Evolutionary conservation across 2,329 filamentous ascomycete species (phyloP).

Genomic region (Aureobasidium uvarum): DNA sequence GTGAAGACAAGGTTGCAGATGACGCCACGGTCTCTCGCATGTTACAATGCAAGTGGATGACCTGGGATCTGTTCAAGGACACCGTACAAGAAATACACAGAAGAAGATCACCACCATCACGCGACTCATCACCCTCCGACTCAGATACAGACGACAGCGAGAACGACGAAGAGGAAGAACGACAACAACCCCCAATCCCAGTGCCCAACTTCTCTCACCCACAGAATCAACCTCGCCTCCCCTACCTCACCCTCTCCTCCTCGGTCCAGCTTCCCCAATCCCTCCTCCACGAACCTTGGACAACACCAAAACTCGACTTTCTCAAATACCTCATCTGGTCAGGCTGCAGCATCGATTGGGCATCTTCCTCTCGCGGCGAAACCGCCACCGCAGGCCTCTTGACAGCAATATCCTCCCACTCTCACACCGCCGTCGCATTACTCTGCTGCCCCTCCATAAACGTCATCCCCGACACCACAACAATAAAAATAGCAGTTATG

Average conservation of each 20-base stretch:
- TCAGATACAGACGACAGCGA: slow-evolving; percentile 5
- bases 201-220: slow-evolving; percentile 27
- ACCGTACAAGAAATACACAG: slow-evolving; percentile 27
- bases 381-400: slow-evolving; percentile 34
- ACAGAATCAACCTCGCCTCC: slow-evolving; percentile 29
- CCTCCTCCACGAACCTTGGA: slow-evolving; percentile 34
- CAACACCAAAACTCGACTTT: slow-evolving; percentile 31
- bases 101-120: slow-evolving; percentile 9
- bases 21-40: slow-evolving; percentile 32
- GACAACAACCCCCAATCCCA: neutral
- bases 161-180: neutral
- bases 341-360: slow-evolving; percentile 25
- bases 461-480: slow-evolving; percentile 32
- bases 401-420: slow-evolving; percentile 33
- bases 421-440: slow-evolving; percentile 30
- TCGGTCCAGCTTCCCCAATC: slow-evolving; percentile 24
- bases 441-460: slow-evolving; percentile 32
- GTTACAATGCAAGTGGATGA: slow-evolving; percentile 39
- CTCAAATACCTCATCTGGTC: slow-evolving; percentile 28
- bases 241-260: slow-evolving; percentile 29
- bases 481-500: slow-evolving; percentile 36
- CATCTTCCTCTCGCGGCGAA: slow-evolving; percentile 31
- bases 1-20: neutral
- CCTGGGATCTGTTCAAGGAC: slow-evolving; percentile 37
- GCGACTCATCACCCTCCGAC: slow-evolving; percentile 31